phyloP scores from a whole-genome alignment of 1,284 basidiomycete species.

The Chiua sp. region DNA sequence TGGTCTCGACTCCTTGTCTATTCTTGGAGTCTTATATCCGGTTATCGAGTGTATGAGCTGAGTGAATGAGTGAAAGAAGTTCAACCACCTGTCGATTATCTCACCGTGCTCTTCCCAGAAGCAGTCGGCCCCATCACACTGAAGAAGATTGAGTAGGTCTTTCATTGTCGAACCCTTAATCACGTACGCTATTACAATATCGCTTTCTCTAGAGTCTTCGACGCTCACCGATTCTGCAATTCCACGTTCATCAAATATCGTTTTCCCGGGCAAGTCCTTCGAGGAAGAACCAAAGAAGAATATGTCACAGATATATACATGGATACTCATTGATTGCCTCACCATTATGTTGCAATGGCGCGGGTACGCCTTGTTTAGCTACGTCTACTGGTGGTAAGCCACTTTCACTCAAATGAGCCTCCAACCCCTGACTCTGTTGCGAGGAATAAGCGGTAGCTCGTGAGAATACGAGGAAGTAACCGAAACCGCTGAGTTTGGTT shows the following conservation, averaged over 20 bases:
- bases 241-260: no score
- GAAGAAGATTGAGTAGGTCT: background rate
- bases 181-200: background rate
- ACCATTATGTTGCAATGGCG: no score
- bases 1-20: constrained; percentile 17
- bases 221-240: background rate
- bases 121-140: background rate
- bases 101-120: background rate
- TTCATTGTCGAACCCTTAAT: background rate
- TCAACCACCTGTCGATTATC: background rate
- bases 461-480: background rate
- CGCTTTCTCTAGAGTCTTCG: background rate
- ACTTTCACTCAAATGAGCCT: no score
- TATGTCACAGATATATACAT: no score
- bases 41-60: constrained; percentile 30
- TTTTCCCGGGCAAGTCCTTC: no score
- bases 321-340: no score
- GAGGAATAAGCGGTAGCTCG: background rate
- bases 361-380: no score
- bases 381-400: no score
- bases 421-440: no score
- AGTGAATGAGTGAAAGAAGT: background rate
- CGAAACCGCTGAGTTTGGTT: background rate
- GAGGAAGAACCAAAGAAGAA: no score
- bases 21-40: constrained; percentile 12